Base-by-base conservation (phyloP, 768 basidiomycete species). In the Phaffia tasmanica region DNA sequence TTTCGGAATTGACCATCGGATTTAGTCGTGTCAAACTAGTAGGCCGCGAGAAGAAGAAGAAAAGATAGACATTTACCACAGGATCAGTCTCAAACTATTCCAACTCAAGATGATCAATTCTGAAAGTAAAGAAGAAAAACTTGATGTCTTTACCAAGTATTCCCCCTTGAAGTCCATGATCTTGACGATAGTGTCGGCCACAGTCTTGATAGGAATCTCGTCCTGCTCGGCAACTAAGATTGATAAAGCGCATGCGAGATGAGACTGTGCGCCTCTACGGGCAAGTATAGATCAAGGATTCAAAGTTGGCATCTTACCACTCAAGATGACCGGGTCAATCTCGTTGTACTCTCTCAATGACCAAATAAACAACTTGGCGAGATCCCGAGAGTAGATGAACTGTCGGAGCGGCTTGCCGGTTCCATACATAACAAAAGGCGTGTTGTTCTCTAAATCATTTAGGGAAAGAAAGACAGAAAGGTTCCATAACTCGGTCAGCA, bases 1-100 rank as follows among this genome's bases (percentile, higher is more conserved):
- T 97, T 97, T 71, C 92, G 85, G 82, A 86, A 93, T 76, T 97
- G 93, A 1, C 94, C 92, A 72, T 98, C 94, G 11, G 92, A 84
- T 62, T 84, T 83, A 29, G 83, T 79, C 46, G 85, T 83, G 77
- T 95, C 90, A 76, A 92, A 95, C 88, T 90, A 71, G 19, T 60
- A n/a, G 48, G 35, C 60, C 49, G 15, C 23, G 16, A 15, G 47
- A 21, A 50, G 51, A 66, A 32, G 49, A 58, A 67, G 53, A 49
- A 21, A 23, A 35, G 48, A 35, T 11, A 46, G 63, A 25, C 60
- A 25, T 19, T 55, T 47, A 35, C 9, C 16, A 25, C 58, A 11
- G 11, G 3, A 32, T 57, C 7, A 6, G n/a, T 23, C 14, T 21
- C 56, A 21, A 27, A 6, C 25, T 27, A 6, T 2, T 57, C 56